phyloP scores from a whole-genome alignment of 2,329 filamentous ascomycete species.

The Penicillium hesseltinei region DNA sequence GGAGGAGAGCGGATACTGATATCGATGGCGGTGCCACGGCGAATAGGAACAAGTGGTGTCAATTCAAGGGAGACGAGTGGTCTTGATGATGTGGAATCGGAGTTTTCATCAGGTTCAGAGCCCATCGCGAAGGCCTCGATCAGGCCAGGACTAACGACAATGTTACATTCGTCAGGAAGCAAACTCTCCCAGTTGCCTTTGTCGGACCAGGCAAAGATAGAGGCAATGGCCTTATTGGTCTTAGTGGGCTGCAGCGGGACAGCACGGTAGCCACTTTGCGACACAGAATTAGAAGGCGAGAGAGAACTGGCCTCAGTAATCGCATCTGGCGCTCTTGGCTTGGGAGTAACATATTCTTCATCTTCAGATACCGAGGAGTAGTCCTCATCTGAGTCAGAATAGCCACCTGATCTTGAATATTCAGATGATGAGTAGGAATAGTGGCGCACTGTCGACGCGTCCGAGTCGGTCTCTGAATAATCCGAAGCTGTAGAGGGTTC shows the following conservation, averaged over 20 bases:
- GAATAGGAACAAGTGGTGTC: constrained; percentile 84
- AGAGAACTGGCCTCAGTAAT: constrained; percentile 59
- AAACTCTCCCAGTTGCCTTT: constrained; percentile 61
- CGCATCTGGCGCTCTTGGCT: constrained; percentile 38
- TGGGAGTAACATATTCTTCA: constrained; percentile 54
- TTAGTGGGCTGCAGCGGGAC: constrained; percentile 49
- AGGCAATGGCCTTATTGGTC: constrained; percentile 57
- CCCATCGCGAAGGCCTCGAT: constrained; percentile 62
- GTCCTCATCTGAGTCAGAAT: constrained; percentile 45
- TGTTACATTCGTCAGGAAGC: constrained; percentile 61
- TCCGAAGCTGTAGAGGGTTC: constrained; percentile 74
- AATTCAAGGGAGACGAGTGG: constrained; percentile 73
- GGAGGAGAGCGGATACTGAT: constrained; percentile 90
- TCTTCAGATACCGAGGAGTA: constrained; percentile 45
- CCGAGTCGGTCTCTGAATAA: constrained; percentile 52
- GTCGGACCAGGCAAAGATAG: constrained; percentile 64
- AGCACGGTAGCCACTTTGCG: constrained; percentile 66
- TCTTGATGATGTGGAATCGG: constrained; percentile 25
- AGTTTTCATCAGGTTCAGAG: constrained; percentile 30
- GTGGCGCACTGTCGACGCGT: constrained; percentile 56
- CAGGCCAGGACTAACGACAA: constrained; percentile 62
- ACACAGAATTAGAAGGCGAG: constrained; percentile 77
- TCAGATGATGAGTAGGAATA: constrained; percentile 33
- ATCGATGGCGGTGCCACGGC: constrained; percentile 87
- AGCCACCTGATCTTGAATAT: constrained; percentile 32